Evolutionary conservation across 2,329 filamentous ascomycete genomes (phyloP).

Genomic region (Aspergillus pseudoglaucus): DNA sequence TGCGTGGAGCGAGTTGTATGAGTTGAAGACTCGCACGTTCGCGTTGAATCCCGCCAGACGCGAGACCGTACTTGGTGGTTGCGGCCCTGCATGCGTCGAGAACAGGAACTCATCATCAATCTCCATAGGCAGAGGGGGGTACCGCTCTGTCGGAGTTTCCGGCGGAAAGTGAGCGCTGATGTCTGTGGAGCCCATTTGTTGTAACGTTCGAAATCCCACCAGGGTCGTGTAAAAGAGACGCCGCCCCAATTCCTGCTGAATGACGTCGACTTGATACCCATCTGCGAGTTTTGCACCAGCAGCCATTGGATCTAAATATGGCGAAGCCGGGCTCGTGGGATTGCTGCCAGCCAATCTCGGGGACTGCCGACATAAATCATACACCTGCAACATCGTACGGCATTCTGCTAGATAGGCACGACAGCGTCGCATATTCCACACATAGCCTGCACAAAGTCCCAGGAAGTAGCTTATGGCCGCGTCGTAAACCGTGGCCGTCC

Average conservation of each 20-base stretch:
- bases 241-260: slow-evolving; percentile 45
- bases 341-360: slow-evolving; percentile 7
- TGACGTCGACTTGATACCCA: slow-evolving; percentile 21
- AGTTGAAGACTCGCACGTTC: slow-evolving; percentile 69
- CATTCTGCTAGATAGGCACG: slow-evolving; percentile 41
- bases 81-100: slow-evolving; percentile 61
- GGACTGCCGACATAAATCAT: slow-evolving; percentile 29
- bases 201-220: slow-evolving; percentile 67
- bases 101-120: slow-evolving; percentile 80
- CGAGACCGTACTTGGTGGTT: slow-evolving; percentile 62
- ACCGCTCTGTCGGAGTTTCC: slow-evolving; percentile 65
- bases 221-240: slow-evolving; percentile 77
- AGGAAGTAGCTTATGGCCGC: slow-evolving; percentile 41
- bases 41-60: slow-evolving; percentile 74
- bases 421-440: slow-evolving; percentile 33
- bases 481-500: slow-evolving; percentile 38
- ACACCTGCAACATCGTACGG: slow-evolving; percentile 35
- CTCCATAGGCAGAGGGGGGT: slow-evolving; percentile 72
- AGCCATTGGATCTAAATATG: slow-evolving; percentile 14
- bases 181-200: slow-evolving; percentile 67
- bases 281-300: not conserved
- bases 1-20: slow-evolving; percentile 71
- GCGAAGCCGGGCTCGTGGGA: slow-evolving; percentile 17
- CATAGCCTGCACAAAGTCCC: slow-evolving; percentile 35
- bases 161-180: slow-evolving; percentile 69